Base-by-base conservation (phyloP, 805 yeast genomes). In the Candida silvicultrix region DNA sequence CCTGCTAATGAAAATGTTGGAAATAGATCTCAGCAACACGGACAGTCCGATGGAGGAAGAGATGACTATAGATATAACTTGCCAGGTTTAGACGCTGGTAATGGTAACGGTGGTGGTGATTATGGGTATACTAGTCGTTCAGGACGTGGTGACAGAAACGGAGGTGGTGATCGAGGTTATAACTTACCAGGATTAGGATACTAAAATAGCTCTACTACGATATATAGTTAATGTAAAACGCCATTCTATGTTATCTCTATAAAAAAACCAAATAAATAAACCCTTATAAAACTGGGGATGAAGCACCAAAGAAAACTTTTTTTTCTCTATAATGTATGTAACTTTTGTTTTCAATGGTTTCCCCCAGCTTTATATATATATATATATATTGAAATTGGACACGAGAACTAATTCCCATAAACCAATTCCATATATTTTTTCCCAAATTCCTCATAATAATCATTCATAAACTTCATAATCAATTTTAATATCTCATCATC, bases 371-470 rank as follows among this genome's bases (percentile, higher is more conserved):
- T n/a, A n/a, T n/a, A n/a, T n/a, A n/a, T n/a, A n/a, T n/a, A n/a
- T n/a, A n/a, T n/a, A n/a, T n/a, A n/a, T n/a, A n/a, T n/a, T n/a
- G n/a, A n/a, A n/a, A n/a, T n/a, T n/a, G n/a, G n/a, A n/a, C n/a
- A n/a, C n/a, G n/a, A n/a, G n/a, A n/a, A n/a, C n/a, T n/a, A 3
- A 11, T 23, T 32, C 8, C 36, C 45, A 11, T 59, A 54, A n/a
- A 66, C 70, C 31, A 53, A 54, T 7, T 52, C 41, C 16, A 66
- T 55, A 50, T 71, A 71, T 2, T 40, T 36, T 10, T 45, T 31
- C 5, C 73, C 74, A 52, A 55, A 63, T 1, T 49, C 48, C 9
- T 54, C 47, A 48, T 70, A 59, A 48, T 70, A 71, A 14, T 20
- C 16, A 37, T 37, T 21, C 23, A 37, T 20, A 37, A 37, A 37